Percentiles rank a stretch among this genome's conserved stretches.
phyloP scores from a whole-genome alignment of 2,329 filamentous ascomycete genomes.

The Venturia pyrina region DNA sequence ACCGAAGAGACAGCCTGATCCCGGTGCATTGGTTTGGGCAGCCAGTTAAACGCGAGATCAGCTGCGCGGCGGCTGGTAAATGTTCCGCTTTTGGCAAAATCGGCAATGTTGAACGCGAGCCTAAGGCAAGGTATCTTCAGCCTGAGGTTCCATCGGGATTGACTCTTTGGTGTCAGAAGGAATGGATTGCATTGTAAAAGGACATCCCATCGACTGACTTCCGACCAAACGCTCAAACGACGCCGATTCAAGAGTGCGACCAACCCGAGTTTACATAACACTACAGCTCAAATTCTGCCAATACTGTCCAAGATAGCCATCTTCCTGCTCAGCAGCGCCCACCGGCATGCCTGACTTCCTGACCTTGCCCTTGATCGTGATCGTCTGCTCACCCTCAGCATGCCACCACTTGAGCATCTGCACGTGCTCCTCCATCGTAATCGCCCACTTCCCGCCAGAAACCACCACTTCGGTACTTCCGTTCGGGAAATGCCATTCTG shows the following conservation, averaged over 20 bases:
- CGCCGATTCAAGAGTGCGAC: not conserved
- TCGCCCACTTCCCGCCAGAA: constrained; percentile 82
- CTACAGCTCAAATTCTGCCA: constrained; percentile 33
- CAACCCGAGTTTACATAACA: constrained; percentile 29
- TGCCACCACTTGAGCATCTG: constrained; percentile 93
- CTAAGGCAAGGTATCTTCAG: not conserved
- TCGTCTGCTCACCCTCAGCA: constrained; percentile 67
- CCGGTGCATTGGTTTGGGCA: not conserved
- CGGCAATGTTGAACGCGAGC: not conserved
- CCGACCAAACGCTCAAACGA: not conserved
- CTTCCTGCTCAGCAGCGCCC: constrained; percentile 56
- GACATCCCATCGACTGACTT: too few relatives aligned
- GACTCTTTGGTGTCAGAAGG: too few relatives aligned
- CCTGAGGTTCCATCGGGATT: not conserved
- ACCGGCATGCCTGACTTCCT: constrained; percentile 40
- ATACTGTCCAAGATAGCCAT: constrained; percentile 63
- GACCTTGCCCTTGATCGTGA: constrained; percentile 61
- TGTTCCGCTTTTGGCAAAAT: not conserved
- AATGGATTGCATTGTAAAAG: too few relatives aligned
- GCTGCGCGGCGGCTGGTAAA: not conserved
- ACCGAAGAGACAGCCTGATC: not conserved
- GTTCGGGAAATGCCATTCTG: constrained; percentile 83
- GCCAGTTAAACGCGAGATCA: not conserved
- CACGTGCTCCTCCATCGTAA: constrained; percentile 56
- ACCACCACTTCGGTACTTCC: constrained; percentile 55